Evolutionary conservation across 2,329 filamentous ascomycete genomes (phyloP).

Genomic region (Colletotrichum kahawae): DNA sequence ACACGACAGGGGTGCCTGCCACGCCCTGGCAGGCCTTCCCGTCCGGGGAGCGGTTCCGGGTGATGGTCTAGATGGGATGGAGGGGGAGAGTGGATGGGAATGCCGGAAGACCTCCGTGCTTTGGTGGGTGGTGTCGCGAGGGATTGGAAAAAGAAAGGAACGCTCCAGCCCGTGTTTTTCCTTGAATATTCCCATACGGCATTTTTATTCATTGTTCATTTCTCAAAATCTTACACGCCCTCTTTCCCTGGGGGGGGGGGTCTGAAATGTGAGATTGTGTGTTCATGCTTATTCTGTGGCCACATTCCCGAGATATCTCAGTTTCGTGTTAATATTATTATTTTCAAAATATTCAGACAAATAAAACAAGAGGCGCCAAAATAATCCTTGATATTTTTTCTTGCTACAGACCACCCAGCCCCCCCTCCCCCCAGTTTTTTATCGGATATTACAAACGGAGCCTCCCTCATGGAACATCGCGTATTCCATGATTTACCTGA

Average conservation of each 20-base stretch:
- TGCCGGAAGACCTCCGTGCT: not conserved
- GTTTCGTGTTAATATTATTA: not conserved
- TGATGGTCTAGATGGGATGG: not conserved
- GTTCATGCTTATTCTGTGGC: constrained; percentile 20
- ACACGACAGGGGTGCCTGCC: not conserved
- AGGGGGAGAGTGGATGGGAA: not conserved
- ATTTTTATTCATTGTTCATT: not conserved
- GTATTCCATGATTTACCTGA: not conserved
- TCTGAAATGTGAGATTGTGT: constrained; percentile 5
- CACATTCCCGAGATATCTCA: not conserved
- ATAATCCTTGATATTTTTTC: not conserved
- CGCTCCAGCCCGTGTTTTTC: not conserved
- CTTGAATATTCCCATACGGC: not conserved
- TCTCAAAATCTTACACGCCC: constrained; percentile 3
- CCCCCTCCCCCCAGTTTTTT: not conserved
- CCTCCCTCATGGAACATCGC: not conserved
- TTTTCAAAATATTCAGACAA: not conserved
- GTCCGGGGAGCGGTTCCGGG: constrained; percentile 11
- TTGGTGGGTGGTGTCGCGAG: not conserved
- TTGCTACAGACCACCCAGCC: not conserved
- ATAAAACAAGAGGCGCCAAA: not conserved
- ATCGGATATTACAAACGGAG: not conserved
- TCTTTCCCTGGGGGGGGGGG: not conserved
- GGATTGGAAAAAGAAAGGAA: not conserved
- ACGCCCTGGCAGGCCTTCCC: constrained; percentile 14